phyloP scores from a whole-genome alignment of 345 rosid species.

The Eucalyptus regnans region DNA sequence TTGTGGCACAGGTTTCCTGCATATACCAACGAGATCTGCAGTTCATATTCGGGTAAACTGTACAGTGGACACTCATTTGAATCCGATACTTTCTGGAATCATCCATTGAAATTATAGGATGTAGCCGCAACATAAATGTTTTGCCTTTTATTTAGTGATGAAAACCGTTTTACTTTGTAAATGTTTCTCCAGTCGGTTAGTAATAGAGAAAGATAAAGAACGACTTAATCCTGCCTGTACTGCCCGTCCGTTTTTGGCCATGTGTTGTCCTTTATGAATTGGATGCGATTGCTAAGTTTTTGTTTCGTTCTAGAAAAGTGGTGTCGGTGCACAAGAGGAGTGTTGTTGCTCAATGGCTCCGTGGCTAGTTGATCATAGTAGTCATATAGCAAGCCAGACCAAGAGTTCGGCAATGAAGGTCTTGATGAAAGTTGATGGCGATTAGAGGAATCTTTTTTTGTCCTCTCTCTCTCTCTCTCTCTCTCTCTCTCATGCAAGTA shows the following conservation, averaged over 20 bases:
- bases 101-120: background rate
- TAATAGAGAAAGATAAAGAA: background rate
- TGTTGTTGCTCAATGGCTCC: background rate
- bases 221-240: background rate
- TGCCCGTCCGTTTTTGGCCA: background rate
- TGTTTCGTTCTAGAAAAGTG: background rate
- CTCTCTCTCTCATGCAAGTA: background rate
- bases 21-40: background rate
- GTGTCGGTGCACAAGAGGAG: background rate
- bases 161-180: slow-evolving; percentile 22
- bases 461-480: background rate
- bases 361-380: background rate
- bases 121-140: background rate
- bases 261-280: background rate
- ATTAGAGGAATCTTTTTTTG: background rate
- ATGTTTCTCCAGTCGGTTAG: background rate
- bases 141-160: slow-evolving; percentile 9
- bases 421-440: background rate
- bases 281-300: background rate
- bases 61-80: background rate
- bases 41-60: background rate
- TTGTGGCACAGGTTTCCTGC: slow-evolving; percentile 2
- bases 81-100: background rate
- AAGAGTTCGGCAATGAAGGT: background rate
- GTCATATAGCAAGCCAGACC: background rate